Evolutionary conservation across 305 asterid species (phyloP), one percentile per base, ranked within the genome.

Genomic region (Nicotiana rustica): DNA sequence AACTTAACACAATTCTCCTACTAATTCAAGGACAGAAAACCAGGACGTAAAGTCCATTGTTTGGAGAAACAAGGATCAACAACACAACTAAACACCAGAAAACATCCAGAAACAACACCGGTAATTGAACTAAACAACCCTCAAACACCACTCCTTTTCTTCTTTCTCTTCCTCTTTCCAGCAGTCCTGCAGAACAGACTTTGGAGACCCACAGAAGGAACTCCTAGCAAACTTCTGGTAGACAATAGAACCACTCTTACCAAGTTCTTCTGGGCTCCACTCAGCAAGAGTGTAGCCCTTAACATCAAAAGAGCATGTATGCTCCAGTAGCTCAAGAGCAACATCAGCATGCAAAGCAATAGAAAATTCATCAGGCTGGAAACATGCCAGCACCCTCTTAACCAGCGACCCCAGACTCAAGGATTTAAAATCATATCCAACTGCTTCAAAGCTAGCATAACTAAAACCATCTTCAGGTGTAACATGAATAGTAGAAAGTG

Each of bases 401-500:
- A 89, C 77, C 5, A 83, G 35, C 0, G 8, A 64, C 15, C 69
- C 35, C 49, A 89, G 65, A 52, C 85, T 85, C 55, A 73, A 15
- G 38, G 8, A 55, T 25, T 67, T 55, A 5, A 82, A 85, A 18
- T 89, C 90, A 38, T 85, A 87, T 8, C 88, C 91, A 14, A 66
- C 86, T 35, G 90, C 84, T 81, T 89, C 91, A 35, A 86, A 89
- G 61, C 91, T 89, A 2, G 91, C 87, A 67, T 86, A 89, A 67
- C 91, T 89, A 86, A 89, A 89, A 4, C 90, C 91, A 79, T 85
- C 91, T 57, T 88, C 91, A 4, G 89, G 91, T 4, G 89, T 88
- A 41, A 86, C 85, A 6, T 88, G 91, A 76, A 89, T 87, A 3
- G 88, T 89, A 18, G 91, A 89, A 66, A 82, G n/a, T 10, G 90